phyloP scores from a whole-genome alignment of 352 stramenopile species.

The Pythium brassicae region DNA sequence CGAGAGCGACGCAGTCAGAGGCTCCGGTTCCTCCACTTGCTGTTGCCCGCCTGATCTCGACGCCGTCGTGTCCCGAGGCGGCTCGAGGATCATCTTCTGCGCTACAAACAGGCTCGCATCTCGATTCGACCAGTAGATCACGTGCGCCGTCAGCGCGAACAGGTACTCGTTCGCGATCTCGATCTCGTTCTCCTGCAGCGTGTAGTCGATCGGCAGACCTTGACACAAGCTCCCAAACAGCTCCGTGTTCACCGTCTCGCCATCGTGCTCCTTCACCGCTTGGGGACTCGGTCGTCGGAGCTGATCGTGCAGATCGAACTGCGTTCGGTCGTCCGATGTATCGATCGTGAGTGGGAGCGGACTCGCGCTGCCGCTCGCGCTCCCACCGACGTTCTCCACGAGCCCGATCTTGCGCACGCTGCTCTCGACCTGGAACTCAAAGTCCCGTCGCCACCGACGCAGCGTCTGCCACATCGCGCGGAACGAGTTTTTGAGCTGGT shows the following conservation, averaged over 20 bases:
- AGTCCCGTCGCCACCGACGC: constrained; percentile 68
- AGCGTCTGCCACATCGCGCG: constrained; percentile 75
- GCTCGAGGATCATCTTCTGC: constrained; percentile 82
- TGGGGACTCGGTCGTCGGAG: constrained; percentile 8
- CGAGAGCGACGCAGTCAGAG: constrained; percentile 12
- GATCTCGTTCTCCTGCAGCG: constrained; percentile 92
- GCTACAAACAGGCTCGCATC: constrained; percentile 91
- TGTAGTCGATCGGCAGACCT: constrained; percentile 79
- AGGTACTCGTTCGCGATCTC: constrained; percentile 94
- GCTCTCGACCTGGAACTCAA: constrained; percentile 67
- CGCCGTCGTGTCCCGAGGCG: constrained; percentile 27
- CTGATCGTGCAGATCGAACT: constrained; percentile 4
- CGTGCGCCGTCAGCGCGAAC: constrained; percentile 88
- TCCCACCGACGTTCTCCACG: constrained; percentile 35
- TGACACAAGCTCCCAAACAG: constrained; percentile 67
- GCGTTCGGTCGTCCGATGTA: constrained; percentile 8
- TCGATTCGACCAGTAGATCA: constrained; percentile 91
- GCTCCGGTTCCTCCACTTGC: constrained; percentile 5
- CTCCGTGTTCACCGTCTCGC: constrained; percentile 31
- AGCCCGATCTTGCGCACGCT: constrained; percentile 68
- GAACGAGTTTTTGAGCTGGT: constrained; percentile 81
- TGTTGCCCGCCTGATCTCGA: not conserved
- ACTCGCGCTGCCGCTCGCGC: not conserved
- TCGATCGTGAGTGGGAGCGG: constrained; percentile 4
- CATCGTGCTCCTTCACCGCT: constrained; percentile 23